A percentile compares a stretch with the other conserved stretches of the same genome.
Conservation (phyloP, 2,329 filamentous ascomycete genomes). For the Fusarium sp. region DNA sequence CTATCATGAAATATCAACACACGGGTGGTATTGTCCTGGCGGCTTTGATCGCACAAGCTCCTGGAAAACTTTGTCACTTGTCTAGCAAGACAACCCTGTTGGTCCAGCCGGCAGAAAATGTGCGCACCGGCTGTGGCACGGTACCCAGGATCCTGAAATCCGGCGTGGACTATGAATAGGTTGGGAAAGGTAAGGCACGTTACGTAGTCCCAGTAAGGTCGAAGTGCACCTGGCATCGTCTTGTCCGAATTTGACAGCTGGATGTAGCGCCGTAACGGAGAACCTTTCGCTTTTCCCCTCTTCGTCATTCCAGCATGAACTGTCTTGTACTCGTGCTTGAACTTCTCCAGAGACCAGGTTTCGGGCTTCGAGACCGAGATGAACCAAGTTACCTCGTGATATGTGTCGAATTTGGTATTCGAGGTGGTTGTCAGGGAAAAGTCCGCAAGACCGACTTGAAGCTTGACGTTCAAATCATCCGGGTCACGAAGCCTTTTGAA, state of each 20-base stretch:
- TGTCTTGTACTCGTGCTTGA: slow-evolving; percentile 10
- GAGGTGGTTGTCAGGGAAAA: slow-evolving; percentile 7
- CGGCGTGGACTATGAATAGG: slow-evolving; percentile 2
- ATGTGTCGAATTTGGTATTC: background rate
- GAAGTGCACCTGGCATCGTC: background rate
- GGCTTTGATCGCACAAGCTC: background rate
- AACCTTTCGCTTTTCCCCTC: background rate
- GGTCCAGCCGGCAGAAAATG: slow-evolving; percentile 6
- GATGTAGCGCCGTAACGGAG: background rate
- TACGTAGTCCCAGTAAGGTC: slow-evolving; percentile 5
- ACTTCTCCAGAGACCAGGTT: slow-evolving; percentile 1
- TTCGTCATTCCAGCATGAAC: slow-evolving; percentile 8
- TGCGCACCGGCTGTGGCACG: slow-evolving; percentile 10
- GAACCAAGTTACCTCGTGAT: slow-evolving; percentile 3
- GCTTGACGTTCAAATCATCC: background rate
- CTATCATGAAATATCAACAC: slow-evolving; percentile 2
- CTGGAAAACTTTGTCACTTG: slow-evolving; percentile 3
- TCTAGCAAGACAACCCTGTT: slow-evolving; percentile 1
- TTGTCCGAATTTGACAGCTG: background rate
- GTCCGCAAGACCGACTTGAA: slow-evolving; percentile 4
- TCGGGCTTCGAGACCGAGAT: slow-evolving; percentile 6
- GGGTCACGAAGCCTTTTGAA: background rate
- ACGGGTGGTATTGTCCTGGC: background rate
- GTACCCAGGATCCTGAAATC: slow-evolving; percentile 6
- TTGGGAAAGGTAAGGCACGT: slow-evolving; percentile 9